These are phyloP conservation scores for Syzygium grande DNA, from an alignment of 345 rosid species.

Conservation along the genomic window DNA sequence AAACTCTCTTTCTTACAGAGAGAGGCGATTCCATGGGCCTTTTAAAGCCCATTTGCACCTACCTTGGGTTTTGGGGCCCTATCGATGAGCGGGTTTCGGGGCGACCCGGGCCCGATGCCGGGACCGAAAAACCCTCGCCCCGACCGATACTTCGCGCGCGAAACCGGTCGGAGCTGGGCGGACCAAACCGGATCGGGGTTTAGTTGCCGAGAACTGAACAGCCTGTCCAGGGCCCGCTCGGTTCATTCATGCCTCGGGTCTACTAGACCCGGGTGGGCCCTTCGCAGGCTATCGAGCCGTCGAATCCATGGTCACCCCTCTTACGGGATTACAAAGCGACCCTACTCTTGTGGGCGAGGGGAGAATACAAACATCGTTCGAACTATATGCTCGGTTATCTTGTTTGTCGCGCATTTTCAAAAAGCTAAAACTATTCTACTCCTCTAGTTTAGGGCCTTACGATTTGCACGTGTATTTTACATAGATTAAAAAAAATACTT, in stretches of 20 bases:
- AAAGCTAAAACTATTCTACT: neutral
- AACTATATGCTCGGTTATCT: neutral
- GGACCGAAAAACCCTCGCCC: neutral
- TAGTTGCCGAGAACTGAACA: rapidly evolving
- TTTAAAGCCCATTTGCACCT: neutral
- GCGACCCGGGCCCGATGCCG: neutral
- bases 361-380: neutral
- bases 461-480: neutral
- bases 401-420: neutral
- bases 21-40: neutral
- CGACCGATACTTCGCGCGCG: neutral
- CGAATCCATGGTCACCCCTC: neutral
- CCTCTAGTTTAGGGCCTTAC: neutral
- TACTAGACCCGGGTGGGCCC: neutral
- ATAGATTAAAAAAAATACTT: neutral
- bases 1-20: neutral
- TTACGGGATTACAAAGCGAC: neutral
- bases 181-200: neutral
- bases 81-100: neutral
- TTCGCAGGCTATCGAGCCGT: rapidly evolving
- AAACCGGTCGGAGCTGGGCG: neutral
- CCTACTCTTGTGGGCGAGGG: rapidly evolving
- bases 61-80: neutral
- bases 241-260: neutral
- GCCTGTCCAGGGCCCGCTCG: neutral